phyloP scores from a whole-genome alignment of 2,329 filamentous ascomycete genomes.

The Pseudocercospora macadamiae region DNA sequence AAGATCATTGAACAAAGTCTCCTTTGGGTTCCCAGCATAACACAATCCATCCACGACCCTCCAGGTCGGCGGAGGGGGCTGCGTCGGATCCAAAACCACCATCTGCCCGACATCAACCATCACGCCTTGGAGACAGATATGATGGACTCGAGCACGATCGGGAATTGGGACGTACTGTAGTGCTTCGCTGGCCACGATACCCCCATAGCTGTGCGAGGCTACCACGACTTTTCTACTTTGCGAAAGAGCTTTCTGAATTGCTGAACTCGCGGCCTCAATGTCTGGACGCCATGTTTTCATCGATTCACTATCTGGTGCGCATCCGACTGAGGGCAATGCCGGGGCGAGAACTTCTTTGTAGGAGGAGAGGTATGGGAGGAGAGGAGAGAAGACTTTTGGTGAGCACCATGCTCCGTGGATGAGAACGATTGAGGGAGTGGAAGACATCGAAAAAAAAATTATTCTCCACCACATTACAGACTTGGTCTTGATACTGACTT shows the following conservation, averaged over 20 bases:
- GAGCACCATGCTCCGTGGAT: background rate
- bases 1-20: background rate
- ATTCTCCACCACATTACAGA: too few relatives aligned
- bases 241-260: background rate
- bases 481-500: too few relatives aligned
- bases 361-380: background rate
- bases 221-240: background rate
- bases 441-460: too few relatives aligned
- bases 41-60: background rate
- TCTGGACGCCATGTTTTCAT: background rate
- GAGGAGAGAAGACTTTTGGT: background rate
- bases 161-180: background rate
- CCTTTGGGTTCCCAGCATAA: background rate
- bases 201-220: background rate
- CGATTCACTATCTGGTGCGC: background rate
- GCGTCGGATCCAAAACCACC: background rate
- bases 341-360: background rate
- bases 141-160: background rate
- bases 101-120: background rate
- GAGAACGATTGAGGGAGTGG: background rate
- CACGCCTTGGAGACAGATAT: background rate
- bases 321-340: background rate
- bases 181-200: background rate
- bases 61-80: background rate
- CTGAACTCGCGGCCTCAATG: background rate